phyloP scores from a whole-genome alignment of 2,329 filamentous ascomycete genomes.

The Phoma sp. region DNA sequence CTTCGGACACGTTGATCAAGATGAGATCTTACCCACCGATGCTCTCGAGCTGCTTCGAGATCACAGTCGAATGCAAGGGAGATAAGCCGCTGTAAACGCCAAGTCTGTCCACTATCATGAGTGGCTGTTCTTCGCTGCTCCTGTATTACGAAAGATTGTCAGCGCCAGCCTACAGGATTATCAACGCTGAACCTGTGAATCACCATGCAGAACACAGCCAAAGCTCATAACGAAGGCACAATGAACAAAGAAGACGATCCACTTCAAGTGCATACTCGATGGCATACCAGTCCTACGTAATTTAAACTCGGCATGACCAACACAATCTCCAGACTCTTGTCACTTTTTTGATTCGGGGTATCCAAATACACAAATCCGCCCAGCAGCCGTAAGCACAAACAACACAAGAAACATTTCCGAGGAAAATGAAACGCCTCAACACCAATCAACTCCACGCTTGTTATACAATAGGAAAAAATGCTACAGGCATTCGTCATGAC shows the following conservation, averaged over 20 bases:
- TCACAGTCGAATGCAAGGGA: background rate
- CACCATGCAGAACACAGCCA: too few relatives aligned
- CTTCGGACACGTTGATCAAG: background rate
- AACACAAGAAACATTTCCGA: background rate
- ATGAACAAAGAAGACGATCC: too few relatives aligned
- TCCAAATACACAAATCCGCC: conserved; percentile 2
- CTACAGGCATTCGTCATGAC: background rate
- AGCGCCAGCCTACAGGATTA: too few relatives aligned
- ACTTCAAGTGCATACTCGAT: too few relatives aligned
- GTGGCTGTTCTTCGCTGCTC: too few relatives aligned
- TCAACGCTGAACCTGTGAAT: too few relatives aligned
- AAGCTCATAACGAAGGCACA: too few relatives aligned
- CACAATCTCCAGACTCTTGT: background rate
- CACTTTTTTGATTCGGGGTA: conserved; percentile 3
- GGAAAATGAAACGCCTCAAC: background rate
- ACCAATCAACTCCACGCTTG: conserved; percentile 10
- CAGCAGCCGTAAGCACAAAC: conserved; percentile 8
- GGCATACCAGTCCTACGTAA: background rate
- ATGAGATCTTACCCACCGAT: background rate
- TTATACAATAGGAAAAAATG: conserved; percentile 5
- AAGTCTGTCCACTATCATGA: too few relatives aligned
- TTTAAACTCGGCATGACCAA: background rate
- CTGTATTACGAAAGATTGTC: too few relatives aligned
- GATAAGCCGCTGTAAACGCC: background rate
- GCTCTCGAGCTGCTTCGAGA: background rate